Percentiles rank a stretch among this genome's conserved stretches.
Conservation (phyloP, 805 yeast genomes). For the Naumovozyma baii region DNA sequence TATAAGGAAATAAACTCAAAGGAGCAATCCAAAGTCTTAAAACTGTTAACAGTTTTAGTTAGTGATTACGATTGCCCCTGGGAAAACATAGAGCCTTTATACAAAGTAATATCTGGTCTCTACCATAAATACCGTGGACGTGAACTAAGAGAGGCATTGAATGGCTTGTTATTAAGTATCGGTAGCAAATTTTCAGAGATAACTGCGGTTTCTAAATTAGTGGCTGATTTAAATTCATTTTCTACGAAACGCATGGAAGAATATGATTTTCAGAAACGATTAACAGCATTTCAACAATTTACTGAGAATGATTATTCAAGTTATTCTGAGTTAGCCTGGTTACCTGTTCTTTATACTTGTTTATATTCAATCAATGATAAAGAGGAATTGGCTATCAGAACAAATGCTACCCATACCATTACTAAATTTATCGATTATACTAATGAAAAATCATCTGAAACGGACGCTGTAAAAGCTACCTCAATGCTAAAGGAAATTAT, state of each 20-base stretch:
- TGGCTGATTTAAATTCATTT: constrained; percentile 61
- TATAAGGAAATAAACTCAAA: constrained; percentile 46
- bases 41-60: constrained; percentile 47
- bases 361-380: constrained; percentile 67
- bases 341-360: constrained; percentile 60
- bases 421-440: constrained; percentile 55
- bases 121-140: constrained; percentile 50
- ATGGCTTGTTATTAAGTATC: constrained; percentile 49
- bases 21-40: constrained; percentile 48
- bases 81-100: constrained; percentile 41
- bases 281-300: constrained; percentile 55
- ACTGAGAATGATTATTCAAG: constrained; percentile 43
- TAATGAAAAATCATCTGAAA: constrained; percentile 25
- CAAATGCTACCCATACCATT: constrained; percentile 60
- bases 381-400: constrained; percentile 69
- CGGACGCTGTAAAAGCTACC: constrained; percentile 22
- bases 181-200: constrained; percentile 42
- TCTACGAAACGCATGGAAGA: constrained; percentile 54
- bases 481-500: constrained; percentile 42
- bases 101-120: constrained; percentile 44
- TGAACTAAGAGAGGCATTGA: constrained; percentile 51
- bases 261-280: constrained; percentile 68
- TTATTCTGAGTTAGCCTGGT: constrained; percentile 57
- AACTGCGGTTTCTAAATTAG: constrained; percentile 39
- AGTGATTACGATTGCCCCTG: constrained; percentile 44